Conservation (phyloP, 2,329 filamentous ascomycete species). For the Alternaria ventricosa region DNA sequence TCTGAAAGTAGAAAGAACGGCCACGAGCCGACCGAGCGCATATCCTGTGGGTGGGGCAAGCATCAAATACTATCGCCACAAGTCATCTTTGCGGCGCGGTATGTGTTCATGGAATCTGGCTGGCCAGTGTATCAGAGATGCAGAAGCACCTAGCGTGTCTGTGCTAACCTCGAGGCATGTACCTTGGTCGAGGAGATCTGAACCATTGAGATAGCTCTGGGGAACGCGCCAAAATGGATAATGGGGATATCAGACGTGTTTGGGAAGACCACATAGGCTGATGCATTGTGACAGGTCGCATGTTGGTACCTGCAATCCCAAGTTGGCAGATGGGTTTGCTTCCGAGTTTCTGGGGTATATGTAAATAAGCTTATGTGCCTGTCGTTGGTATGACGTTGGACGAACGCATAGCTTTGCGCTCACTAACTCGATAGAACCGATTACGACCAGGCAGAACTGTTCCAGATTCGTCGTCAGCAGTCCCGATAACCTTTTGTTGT, state of each 20-base stretch:
- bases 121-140: background rate
- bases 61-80: constrained; percentile 8
- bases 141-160: background rate
- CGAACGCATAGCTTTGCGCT: background rate
- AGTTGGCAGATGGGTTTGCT: background rate
- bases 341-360: background rate
- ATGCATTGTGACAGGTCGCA: background rate
- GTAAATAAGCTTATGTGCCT: background rate
- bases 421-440: background rate
- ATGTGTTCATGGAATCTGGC: background rate
- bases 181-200: constrained; percentile 3
- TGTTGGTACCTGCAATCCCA: background rate
- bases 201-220: background rate
- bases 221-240: background rate
- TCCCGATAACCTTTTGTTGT: background rate
- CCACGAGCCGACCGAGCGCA: background rate
- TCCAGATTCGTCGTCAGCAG: background rate
- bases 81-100: constrained; percentile 2
- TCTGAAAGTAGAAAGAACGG: constrained; percentile 2
- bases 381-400: background rate
- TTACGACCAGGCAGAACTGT: background rate
- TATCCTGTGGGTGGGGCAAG: background rate
- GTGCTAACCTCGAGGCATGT: constrained; percentile 1
- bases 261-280: background rate
- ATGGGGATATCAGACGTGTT: background rate